Conservation (phyloP, 106 monocot species). For the Alisma plantagoaquatica region DNA sequence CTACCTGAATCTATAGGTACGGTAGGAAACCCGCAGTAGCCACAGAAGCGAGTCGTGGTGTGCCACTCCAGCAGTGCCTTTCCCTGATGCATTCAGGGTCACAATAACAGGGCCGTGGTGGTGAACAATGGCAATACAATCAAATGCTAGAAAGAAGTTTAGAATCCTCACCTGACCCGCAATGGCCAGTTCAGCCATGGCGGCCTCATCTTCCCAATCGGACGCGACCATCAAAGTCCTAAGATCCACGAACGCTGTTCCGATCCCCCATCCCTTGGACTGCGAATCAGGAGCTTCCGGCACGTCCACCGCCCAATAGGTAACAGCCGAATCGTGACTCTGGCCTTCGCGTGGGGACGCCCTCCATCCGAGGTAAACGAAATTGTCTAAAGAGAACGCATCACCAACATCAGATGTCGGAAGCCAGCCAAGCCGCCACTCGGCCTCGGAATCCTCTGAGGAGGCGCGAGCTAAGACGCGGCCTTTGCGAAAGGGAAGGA, state of each 20-base stretch:
- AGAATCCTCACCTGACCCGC: conserved; percentile 57
- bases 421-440: conserved; percentile 56
- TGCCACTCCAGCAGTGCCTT: conserved; percentile 85
- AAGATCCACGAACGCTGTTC: conserved; percentile 60
- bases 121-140: not conserved
- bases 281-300: conserved; percentile 4
- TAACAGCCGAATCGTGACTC: conserved; percentile 11
- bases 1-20: conserved; percentile 56
- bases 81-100: conserved; percentile 28
- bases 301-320: conserved; percentile 74
- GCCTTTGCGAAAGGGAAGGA: conserved; percentile 62
- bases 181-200: conserved; percentile 71
- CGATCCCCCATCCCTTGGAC: conserved; percentile 19
- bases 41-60: conserved; percentile 58
- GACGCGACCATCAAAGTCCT: conserved; percentile 90
- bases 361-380: conserved; percentile 62
- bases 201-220: conserved; percentile 52
- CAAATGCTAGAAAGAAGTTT: not conserved
- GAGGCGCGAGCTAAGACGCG: conserved; percentile 40
- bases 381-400: conserved; percentile 21
- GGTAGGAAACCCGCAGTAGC: conserved; percentile 52
- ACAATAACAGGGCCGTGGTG: not conserved
- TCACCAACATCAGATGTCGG: conserved; percentile 23
- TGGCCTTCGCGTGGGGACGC: no score
- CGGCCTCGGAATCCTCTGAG: conserved; percentile 10